phyloP scores from a whole-genome alignment of 306 rosid species.

The Prunus campanulata region DNA sequence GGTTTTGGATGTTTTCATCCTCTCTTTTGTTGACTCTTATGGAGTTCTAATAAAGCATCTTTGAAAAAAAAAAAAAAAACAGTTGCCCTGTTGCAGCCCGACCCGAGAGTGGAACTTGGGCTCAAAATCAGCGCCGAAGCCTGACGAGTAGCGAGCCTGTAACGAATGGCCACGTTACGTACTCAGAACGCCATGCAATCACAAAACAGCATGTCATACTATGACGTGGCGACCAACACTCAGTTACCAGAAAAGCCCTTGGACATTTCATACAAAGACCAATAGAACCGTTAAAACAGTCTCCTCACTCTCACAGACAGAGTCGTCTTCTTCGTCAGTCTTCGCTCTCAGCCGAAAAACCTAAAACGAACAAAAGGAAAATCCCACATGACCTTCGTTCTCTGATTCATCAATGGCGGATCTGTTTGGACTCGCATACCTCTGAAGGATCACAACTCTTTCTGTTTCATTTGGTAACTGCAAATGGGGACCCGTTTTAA shows the following conservation, averaged over 20 bases:
- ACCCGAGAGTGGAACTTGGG: no score
- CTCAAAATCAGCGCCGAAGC: no score
- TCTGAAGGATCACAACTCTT: constrained; percentile 16
- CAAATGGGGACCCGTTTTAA: constrained; percentile 43
- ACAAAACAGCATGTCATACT: neutral
- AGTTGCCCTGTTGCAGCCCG: no score
- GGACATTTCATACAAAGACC: neutral
- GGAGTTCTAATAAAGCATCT: no score
- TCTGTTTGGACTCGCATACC: constrained; percentile 4
- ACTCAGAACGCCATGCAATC: neutral
- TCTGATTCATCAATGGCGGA: constrained; percentile 30
- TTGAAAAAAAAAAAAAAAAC: fast-evolving
- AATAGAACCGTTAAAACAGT: neutral
- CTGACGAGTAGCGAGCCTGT: no score
- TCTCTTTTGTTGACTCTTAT: no score
- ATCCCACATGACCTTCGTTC: constrained; percentile 9
- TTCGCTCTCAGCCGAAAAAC: neutral
- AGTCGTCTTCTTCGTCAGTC: constrained; percentile 5
- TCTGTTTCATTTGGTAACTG: neutral
- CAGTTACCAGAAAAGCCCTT: neutral
- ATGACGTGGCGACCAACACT: neutral
- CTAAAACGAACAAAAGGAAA: neutral
- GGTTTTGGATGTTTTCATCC: no score
- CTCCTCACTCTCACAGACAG: neutral
- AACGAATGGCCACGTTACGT: no score